A percentile compares a stretch with the other conserved stretches of the same genome.
These are phyloP conservation scores for Fusarium xyrophilum DNA, from an alignment of 2,329 filamentous ascomycete species.

Conservation along the genomic window DNA sequence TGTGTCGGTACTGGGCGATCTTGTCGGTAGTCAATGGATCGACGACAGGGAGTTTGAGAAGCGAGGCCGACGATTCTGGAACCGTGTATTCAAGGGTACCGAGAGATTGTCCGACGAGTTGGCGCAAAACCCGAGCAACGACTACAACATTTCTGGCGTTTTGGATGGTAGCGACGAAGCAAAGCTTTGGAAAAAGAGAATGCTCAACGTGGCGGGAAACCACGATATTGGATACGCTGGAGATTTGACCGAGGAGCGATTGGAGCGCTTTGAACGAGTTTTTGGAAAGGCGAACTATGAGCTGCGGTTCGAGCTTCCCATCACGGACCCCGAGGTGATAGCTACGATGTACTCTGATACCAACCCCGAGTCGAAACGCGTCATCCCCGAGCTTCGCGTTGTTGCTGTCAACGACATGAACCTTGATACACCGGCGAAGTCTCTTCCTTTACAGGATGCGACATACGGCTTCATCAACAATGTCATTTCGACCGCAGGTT, in stretches of 20 bases:
- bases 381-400: conserved; percentile 76
- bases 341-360: conserved; percentile 52
- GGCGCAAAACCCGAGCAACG: conserved; percentile 55
- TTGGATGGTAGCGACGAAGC: conserved; percentile 54
- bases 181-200: conserved; percentile 71
- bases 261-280: conserved; percentile 79
- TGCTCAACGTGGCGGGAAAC: conserved; percentile 93
- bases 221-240: conserved; percentile 97
- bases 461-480: conserved; percentile 81
- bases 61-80: conserved; percentile 80
- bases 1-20: conserved; percentile 85
- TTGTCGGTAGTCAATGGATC: conserved; percentile 96
- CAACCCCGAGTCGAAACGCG: conserved; percentile 55
- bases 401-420: conserved; percentile 93
- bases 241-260: conserved; percentile 77
- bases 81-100: conserved; percentile 74
- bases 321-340: conserved; percentile 49
- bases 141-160: conserved; percentile 59
- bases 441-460: conserved; percentile 70
- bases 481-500: conserved; percentile 67
- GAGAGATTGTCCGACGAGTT: conserved; percentile 67
- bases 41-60: conserved; percentile 80
- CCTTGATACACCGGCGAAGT: conserved; percentile 81
- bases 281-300: conserved; percentile 95
- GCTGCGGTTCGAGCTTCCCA: conserved; percentile 71